These are phyloP conservation scores for Malassezia equina DNA, from an alignment of 1,284 basidiomycete species.

Conservation along the genomic window DNA sequence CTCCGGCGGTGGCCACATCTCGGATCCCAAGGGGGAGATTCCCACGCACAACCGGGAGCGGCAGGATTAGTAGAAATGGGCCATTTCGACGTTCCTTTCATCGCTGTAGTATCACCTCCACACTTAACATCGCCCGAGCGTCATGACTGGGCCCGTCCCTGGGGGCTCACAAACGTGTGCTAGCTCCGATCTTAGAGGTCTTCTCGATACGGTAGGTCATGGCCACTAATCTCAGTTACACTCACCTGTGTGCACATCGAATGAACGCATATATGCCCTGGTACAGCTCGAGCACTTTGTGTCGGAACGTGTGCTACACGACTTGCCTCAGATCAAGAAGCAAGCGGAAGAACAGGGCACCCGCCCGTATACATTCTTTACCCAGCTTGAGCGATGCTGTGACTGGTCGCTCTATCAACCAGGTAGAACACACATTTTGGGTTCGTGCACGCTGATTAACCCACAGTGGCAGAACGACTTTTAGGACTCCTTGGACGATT, in stretches of 20 bases:
- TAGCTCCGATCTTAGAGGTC: not conserved
- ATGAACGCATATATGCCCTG: slow-evolving; percentile 17
- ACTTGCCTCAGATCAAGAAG: slow-evolving; percentile 3
- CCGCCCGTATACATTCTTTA: slow-evolving; percentile 2
- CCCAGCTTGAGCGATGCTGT: slow-evolving; percentile 5
- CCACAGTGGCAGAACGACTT: slow-evolving; percentile 11
- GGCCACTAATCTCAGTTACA: not conserved
- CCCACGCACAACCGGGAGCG: slow-evolving; percentile 17
- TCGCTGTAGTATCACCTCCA: not conserved
- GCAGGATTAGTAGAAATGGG: not conserved
- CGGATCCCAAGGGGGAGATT: slow-evolving; percentile 21
- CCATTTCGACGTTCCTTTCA: not conserved
- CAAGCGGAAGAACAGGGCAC: slow-evolving; percentile 4
- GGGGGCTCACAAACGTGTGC: not conserved
- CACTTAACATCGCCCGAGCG: not conserved
- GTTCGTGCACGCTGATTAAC: not conserved
- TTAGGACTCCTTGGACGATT: slow-evolving; percentile 6
- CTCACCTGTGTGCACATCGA: not conserved
- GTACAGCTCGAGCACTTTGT: slow-evolving; percentile 18
- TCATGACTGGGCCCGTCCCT: not conserved
- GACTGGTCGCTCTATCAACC: slow-evolving; percentile 9
- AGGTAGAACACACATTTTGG: slow-evolving; percentile 1
- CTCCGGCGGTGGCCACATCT: slow-evolving; percentile 5
- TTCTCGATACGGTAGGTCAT: slow-evolving; percentile 6
- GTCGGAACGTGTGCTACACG: slow-evolving; percentile 9